A percentile compares a stretch with the other conserved stretches of the same genome.
Conservation (phyloP, 768 basidiomycete genomes). For the Lyophyllum atratum region DNA sequence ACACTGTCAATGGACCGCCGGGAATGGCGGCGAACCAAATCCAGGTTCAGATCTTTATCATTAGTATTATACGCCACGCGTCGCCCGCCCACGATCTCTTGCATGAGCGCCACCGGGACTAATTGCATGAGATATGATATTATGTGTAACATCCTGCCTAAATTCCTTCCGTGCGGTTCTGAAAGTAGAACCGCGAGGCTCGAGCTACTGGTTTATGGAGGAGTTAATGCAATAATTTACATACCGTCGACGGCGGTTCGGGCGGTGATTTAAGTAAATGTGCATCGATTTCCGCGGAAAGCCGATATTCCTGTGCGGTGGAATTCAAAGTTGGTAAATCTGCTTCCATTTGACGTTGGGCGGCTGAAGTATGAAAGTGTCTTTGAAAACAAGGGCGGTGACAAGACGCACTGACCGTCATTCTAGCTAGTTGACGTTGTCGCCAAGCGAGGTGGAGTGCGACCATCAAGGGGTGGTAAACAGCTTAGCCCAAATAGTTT, state of each 20-base stretch:
- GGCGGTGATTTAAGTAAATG: not conserved
- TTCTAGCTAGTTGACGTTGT: constrained; percentile 7
- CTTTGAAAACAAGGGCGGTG: not conserved
- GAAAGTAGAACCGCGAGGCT: no score
- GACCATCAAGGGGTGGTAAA: constrained; percentile 13
- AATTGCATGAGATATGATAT: not conserved
- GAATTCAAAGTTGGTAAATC: not conserved
- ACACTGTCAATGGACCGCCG: no score
- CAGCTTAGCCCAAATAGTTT: not conserved
- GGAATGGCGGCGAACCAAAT: no score
- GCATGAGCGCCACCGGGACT: not conserved
- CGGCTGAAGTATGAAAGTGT: constrained; percentile 1
- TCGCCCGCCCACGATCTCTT: not conserved
- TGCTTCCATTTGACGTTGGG: constrained; percentile 3
- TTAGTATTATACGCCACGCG: not conserved
- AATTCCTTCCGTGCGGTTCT: no score
- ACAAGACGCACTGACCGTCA: not conserved
- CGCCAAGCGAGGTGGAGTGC: constrained; percentile 9
- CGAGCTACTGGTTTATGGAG: no score
- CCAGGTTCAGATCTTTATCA: no score
- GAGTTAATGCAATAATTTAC: not conserved
- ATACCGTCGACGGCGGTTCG: not conserved
- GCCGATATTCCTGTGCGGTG: not conserved
- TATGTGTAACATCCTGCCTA: no score
- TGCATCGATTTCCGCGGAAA: not conserved